phyloP scores from a whole-genome alignment of 2,329 filamentous ascomycete species.

The Lachnellula cervina region DNA sequence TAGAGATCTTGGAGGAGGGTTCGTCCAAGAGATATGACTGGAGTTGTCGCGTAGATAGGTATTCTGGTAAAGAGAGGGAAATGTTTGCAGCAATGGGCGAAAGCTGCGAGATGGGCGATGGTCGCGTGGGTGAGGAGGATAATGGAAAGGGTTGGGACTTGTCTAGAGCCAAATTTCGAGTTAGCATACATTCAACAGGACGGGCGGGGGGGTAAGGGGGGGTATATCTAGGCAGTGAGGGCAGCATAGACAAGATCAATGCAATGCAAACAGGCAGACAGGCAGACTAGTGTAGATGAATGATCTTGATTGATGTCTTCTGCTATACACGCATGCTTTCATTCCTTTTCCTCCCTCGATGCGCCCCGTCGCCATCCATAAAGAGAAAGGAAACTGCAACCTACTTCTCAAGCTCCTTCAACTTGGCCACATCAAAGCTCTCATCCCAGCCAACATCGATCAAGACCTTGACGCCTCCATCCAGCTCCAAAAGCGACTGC shows the following conservation, averaged over 20 bases:
- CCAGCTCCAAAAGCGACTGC: conserved; percentile 93
- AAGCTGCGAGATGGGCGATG: conserved; percentile 84
- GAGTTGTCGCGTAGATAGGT: conserved; percentile 88
- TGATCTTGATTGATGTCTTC: conserved; percentile 26
- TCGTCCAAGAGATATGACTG: conserved; percentile 87
- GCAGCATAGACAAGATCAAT: conserved; percentile 1
- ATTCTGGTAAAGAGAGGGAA: conserved; percentile 88
- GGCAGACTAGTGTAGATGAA: conserved; percentile 8
- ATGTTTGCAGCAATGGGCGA: conserved; percentile 94
- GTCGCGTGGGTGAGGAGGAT: conserved; percentile 95
- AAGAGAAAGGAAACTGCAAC: conserved; percentile 25
- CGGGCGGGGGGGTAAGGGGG: not conserved
- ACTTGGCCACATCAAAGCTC: conserved; percentile 73
- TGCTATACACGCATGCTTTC: conserved; percentile 20
- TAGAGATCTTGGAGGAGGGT: conserved; percentile 91
- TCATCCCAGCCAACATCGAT: conserved; percentile 97
- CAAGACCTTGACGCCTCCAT: conserved; percentile 92
- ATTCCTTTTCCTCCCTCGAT: not conserved
- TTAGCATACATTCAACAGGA: conserved; percentile 15
- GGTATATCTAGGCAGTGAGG: conserved; percentile 9
- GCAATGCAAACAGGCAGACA: not conserved
- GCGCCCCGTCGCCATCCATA: conserved; percentile 4
- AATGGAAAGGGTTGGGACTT: conserved; percentile 85
- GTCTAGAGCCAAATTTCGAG: conserved; percentile 46
- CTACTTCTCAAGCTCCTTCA: conserved; percentile 87